Conservation (phyloP, 2,329 filamentous ascomycete species). For the Fusarium sp. region DNA sequence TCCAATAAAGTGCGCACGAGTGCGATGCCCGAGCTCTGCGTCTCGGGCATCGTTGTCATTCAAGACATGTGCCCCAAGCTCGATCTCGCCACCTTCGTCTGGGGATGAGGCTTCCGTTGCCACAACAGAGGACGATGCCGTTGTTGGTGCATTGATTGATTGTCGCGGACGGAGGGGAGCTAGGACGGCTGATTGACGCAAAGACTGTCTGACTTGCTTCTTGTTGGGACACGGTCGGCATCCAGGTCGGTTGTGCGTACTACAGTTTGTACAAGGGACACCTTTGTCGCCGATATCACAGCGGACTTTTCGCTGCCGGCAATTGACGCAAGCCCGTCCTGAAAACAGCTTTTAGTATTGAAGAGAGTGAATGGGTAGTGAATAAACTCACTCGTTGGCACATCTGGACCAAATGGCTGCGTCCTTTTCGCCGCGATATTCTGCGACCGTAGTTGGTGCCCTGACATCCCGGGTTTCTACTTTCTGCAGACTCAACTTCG, state of each 20-base stretch:
- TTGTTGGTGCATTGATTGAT: background rate
- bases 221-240: constrained; percentile 7
- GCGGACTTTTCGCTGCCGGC: constrained; percentile 1
- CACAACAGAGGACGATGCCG: background rate
- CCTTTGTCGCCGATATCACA: constrained; percentile 12
- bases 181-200: background rate
- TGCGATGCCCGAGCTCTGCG: constrained; percentile 10
- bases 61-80: constrained; percentile 1
- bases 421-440: background rate
- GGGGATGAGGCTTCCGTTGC: background rate
- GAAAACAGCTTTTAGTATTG: fast-evolving
- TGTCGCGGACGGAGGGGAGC: constrained; percentile 1
- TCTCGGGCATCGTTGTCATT: background rate
- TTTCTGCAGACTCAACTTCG: fast-evolving
- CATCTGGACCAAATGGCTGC: background rate
- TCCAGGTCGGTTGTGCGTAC: background rate
- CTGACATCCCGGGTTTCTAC: background rate
- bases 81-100: background rate
- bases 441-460: background rate
- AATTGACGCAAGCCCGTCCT: constrained; percentile 15
- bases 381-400: background rate
- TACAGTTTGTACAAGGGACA: constrained; percentile 9
- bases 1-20: constrained; percentile 15
- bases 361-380: fast-evolving
- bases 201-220: background rate